Conservation (phyloP, 108 stramenopile genomes). For the Cyclostephanos tholiformis region DNA sequence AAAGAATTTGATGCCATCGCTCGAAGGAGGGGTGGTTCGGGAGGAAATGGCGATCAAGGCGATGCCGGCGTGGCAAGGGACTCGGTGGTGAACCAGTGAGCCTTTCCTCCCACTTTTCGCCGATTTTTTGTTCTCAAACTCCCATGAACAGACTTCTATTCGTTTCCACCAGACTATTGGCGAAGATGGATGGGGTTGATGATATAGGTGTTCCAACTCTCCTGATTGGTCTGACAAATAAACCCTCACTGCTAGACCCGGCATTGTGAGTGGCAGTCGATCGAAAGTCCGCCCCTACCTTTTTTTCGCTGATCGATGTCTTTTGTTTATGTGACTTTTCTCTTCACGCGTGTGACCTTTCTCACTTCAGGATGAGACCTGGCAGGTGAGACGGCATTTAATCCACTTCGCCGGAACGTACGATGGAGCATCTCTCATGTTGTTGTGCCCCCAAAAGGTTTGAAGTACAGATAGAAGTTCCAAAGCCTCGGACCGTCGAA, state of each 20-base stretch:
- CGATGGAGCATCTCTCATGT: neutral
- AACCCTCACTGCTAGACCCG: constrained; percentile 85
- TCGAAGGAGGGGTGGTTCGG: constrained; percentile 72
- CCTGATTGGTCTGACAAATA: constrained; percentile 93
- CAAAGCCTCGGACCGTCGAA: constrained; percentile 70
- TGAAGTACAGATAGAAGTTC: constrained; percentile 88
- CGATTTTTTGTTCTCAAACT: constrained; percentile 8
- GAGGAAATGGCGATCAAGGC: constrained; percentile 76
- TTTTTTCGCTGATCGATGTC: neutral
- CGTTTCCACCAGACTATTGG: constrained; percentile 57
- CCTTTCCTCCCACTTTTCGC: neutral
- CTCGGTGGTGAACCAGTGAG: constrained; percentile 64
- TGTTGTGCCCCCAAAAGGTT: constrained; percentile 33
- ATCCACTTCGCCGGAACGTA: neutral
- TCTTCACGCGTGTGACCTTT: neutral
- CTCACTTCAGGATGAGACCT: constrained; percentile 52
- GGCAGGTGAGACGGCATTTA: constrained; percentile 44
- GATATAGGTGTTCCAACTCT: constrained; percentile 85
- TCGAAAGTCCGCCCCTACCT: neutral
- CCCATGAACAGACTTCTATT: constrained; percentile 22
- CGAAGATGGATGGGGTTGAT: constrained; percentile 95
- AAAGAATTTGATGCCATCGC: constrained; percentile 93
- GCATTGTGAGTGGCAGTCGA: constrained; percentile 43
- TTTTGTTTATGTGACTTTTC: neutral
- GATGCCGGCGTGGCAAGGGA: constrained; percentile 93